Base-by-base conservation (phyloP, 2,329 filamentous ascomycete species). In the Aaosphaeria arxii region DNA sequence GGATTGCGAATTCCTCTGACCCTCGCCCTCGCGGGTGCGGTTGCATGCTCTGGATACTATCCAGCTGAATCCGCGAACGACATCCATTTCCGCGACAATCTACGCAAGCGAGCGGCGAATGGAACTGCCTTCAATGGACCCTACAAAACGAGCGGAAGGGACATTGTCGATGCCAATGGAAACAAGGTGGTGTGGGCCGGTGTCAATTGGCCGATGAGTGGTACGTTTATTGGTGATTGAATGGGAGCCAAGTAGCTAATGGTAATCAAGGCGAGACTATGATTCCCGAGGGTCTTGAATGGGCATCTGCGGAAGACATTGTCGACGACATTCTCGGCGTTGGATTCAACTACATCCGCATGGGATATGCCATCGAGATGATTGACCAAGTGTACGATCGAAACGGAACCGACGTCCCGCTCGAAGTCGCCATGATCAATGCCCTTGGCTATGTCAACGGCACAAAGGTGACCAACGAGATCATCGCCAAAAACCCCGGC, bases 341-440 rank as follows among this genome's bases (percentile, higher is more conserved):
- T 45, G 79, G 79, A 39, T 84, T 83, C 74, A 85, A 84, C 71
- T 83, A 80, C 66, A 80, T 84, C 39, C 80, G 82, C 42, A 62
- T 57, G 54, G 72, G 71, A 1, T 74, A 73, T 44, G 70, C 71
- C 11, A 72, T 71, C 42, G 69, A 74, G 45, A 68, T 71, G 62
- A 58, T 74, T 17, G 71, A 74, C 46, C 67, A 74, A 41, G 70
- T 74, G 13, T 68, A 70, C 43, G 69, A 70, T n/a, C 59, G 67
- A 33, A 66, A 71, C 9, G 67, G 67, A 3, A 53, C 57, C 7
- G 71, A 74, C 49, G 66, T 71, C 0, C 62, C 68, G 0, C 56
- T 74, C n/a, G 64, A 69, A 43, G 65, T 69, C 6, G 70, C 70
- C 5, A 55, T 74, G 45, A 67, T 71, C 43, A 67, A 69, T 28